Percentiles rank a stretch among this genome's conserved stretches.
Conservation (phyloP, 202 grass and related monocot species). For the Zizania palustris region DNA sequence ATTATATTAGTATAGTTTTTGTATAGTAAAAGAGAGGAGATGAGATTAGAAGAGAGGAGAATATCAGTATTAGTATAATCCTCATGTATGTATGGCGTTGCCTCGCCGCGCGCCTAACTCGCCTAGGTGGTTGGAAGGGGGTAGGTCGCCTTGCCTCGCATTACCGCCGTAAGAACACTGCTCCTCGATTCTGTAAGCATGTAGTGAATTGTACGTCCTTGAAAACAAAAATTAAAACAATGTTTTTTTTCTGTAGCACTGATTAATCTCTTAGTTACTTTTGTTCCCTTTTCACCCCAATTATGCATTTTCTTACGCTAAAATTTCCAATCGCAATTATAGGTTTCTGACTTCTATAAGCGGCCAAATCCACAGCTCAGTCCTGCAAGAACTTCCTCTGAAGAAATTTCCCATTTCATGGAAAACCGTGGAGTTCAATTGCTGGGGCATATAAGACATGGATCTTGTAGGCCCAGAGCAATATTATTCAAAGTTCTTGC, state of each 20-base stretch:
- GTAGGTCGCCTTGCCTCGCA: too few species aligned
- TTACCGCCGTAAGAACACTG: too few species aligned
- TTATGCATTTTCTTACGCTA: constrained; percentile 5
- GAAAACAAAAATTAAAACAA: constrained; percentile 14
- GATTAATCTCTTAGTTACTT: constrained; percentile 19
- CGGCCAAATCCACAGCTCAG: constrained; percentile 76
- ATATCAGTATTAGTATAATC: too few species aligned
- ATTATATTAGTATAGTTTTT: too few species aligned
- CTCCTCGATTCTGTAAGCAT: constrained; percentile 11
- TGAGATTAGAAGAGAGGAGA: too few species aligned
- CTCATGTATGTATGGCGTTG: too few species aligned
- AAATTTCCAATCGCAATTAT: constrained; percentile 37
- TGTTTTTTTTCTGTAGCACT: constrained; percentile 9
- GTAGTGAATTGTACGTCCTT: neutral
- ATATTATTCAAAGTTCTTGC: constrained; percentile 97
- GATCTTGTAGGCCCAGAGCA: constrained; percentile 88
- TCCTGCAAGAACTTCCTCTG: constrained; percentile 75
- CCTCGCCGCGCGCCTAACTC: too few species aligned
- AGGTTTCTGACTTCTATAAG: constrained; percentile 96
- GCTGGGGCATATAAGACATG: constrained; percentile 95
- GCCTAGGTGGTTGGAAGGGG: too few species aligned
- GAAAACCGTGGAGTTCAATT: constrained; percentile 84
- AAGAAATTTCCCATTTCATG: constrained; percentile 77
- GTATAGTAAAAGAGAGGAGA: too few species aligned
- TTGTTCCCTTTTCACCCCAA: constrained; percentile 15